A percentile compares a stretch with the other conserved stretches of the same genome.
These are phyloP conservation scores for Leishmania aethiopica DNA, from an alignment of 208 protist species.

Conservation along the genomic window DNA sequence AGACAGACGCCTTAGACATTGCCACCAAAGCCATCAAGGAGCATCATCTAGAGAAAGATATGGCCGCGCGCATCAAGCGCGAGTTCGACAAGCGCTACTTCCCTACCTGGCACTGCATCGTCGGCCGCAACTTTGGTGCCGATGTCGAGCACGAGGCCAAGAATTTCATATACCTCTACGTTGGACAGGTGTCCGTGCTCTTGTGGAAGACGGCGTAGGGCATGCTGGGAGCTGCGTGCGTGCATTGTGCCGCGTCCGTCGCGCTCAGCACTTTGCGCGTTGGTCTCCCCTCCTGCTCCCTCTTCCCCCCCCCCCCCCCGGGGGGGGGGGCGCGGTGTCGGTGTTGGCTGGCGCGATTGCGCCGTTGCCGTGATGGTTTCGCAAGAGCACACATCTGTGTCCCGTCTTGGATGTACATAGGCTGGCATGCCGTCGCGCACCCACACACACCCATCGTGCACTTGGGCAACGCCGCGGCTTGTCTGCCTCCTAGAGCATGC, in stretches of 20 bases:
- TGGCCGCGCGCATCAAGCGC: slow-evolving; percentile 99
- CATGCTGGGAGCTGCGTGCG: not conserved
- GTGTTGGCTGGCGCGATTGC: not conserved
- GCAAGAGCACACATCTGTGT: not conserved
- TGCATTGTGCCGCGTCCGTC: not conserved
- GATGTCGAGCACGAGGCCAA: slow-evolving; percentile 99
- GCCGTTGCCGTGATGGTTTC: not conserved
- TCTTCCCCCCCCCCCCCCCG: not conserved
- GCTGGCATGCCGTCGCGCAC: not conserved
- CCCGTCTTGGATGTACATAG: slow-evolving; percentile 2
- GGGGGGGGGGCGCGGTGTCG: not conserved
- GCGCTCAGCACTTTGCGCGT: not conserved
- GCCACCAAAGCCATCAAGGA: slow-evolving; percentile 98
- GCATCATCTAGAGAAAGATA: slow-evolving; percentile 99
- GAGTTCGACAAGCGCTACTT: slow-evolving; percentile 99
- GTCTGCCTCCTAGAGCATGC: not conserved
- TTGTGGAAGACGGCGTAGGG: slow-evolving; percentile 94
- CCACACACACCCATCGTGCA: not conserved
- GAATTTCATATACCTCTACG: slow-evolving; percentile 99
- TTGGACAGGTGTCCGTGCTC: slow-evolving; percentile 99
- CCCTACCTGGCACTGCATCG: slow-evolving; percentile 99
- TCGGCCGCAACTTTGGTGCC: slow-evolving; percentile 99
- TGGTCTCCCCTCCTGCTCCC: not conserved
- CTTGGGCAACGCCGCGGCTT: not conserved
- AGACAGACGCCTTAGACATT: slow-evolving; percentile 98